phyloP scores from a whole-genome alignment of 2,329 filamentous ascomycete species.

The Mariannaea elegans region DNA sequence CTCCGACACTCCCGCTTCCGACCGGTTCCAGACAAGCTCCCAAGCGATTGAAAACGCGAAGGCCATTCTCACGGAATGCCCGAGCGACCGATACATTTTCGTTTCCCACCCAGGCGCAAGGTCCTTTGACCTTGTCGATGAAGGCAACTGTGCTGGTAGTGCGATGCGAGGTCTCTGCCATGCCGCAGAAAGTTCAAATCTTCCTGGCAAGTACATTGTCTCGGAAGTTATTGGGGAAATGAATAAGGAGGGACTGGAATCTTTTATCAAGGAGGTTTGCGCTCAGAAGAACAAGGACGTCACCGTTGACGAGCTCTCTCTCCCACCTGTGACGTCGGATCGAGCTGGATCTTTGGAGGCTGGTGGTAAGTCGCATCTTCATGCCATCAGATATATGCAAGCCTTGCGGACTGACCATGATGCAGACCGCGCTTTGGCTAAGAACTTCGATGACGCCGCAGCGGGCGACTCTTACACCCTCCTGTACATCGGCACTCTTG shows the following conservation, averaged over 20 bases:
- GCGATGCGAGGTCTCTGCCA: conserved; percentile 63
- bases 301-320: conserved; percentile 50
- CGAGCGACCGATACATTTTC: conserved; percentile 79
- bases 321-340: conserved; percentile 52
- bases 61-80: conserved; percentile 70
- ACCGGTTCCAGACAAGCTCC: conserved; percentile 60
- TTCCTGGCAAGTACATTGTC: conserved; percentile 56
- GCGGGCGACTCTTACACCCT: conserved; percentile 71
- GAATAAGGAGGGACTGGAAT: conserved; percentile 51
- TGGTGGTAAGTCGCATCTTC: conserved; percentile 53
- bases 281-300: conserved; percentile 47
- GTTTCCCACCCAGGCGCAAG: conserved; percentile 80
- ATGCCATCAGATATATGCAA: background rate
- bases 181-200: conserved; percentile 46
- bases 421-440: conserved; percentile 60
- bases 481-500: conserved; percentile 75
- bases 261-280: conserved; percentile 59
- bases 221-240: conserved; percentile 66
- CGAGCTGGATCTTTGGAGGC: conserved; percentile 56
- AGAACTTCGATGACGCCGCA: conserved; percentile 53
- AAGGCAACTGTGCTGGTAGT: conserved; percentile 55
- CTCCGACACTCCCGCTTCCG: conserved; percentile 42
- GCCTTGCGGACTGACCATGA: background rate
- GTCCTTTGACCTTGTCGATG: conserved; percentile 70
- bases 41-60: conserved; percentile 55